Conservation (phyloP, 768 basidiomycete genomes). For the Mycena galopus region DNA sequence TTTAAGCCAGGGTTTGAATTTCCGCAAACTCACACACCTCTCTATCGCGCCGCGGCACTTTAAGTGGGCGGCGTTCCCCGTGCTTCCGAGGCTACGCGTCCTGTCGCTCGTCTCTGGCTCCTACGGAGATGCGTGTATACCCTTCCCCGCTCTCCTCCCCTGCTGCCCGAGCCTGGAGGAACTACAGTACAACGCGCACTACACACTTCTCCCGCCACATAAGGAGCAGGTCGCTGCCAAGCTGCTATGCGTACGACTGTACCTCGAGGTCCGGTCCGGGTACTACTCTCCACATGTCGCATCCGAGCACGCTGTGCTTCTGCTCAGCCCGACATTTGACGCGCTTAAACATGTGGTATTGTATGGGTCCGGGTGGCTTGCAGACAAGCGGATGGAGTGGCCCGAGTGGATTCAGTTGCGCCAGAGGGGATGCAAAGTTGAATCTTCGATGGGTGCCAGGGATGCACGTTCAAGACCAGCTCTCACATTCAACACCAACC, state of each 20-base stretch:
- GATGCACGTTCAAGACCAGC: too few species aligned
- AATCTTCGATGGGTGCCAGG: too few species aligned
- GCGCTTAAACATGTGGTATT: background rate
- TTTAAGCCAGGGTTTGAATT: background rate
- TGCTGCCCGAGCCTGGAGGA: background rate
- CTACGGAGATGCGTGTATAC: too few species aligned
- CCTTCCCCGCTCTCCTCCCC: background rate
- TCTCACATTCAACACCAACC: too few species aligned
- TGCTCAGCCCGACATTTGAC: background rate
- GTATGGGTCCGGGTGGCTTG: background rate
- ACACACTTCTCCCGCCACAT: background rate
- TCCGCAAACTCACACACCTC: background rate
- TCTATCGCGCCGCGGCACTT: background rate
- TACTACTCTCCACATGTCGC: too few species aligned
- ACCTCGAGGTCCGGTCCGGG: background rate
- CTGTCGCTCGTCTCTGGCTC: background rate
- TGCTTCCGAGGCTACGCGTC: background rate
- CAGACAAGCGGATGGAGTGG: background rate
- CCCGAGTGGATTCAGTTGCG: background rate
- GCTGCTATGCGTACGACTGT: background rate
- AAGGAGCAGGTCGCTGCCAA: background rate
- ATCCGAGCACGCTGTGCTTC: background rate
- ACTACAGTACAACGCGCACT: background rate
- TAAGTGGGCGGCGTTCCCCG: background rate
- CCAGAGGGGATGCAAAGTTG: too few species aligned